A percentile compares a stretch with the other conserved stretches of the same genome.
phyloP scores from a whole-genome alignment of 441 rosid genomes.

The Euphorbia neoarborescens region DNA sequence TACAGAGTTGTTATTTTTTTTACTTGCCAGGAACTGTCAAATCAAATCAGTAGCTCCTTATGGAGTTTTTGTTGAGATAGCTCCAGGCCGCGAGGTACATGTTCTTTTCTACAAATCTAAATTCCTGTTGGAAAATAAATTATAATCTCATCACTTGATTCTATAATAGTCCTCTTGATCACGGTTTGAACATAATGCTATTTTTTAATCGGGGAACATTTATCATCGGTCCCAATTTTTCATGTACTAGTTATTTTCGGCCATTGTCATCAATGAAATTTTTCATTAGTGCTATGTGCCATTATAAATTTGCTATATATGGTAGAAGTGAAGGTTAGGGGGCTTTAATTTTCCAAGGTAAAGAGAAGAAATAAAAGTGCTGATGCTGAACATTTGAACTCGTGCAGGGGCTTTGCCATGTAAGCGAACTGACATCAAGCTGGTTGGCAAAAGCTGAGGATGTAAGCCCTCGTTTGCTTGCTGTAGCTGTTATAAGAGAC shows the following conservation, averaged over 20 bases:
- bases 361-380: not conserved
- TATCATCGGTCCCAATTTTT: not conserved
- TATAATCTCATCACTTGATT: not conserved
- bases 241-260: slow-evolving; percentile 1
- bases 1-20: not conserved
- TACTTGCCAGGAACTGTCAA: slow-evolving; percentile 63
- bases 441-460: slow-evolving; percentile 96
- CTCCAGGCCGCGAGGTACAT: slow-evolving; percentile 85
- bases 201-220: not conserved
- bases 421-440: slow-evolving; percentile 81
- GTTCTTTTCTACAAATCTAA: slow-evolving; percentile 4
- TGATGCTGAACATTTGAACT: slow-evolving; percentile 8
- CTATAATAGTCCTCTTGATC: not conserved
- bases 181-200: not conserved
- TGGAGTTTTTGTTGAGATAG: slow-evolving; percentile 95
- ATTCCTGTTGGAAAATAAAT: not conserved
- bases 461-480: slow-evolving; percentile 38
- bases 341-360: not conserved
- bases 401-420: slow-evolving; percentile 93
- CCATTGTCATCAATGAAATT: not conserved
- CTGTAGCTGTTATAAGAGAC: not conserved
- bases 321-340: not conserved
- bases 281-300: not conserved
- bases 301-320: not conserved
- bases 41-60: slow-evolving; percentile 85